These are phyloP conservation scores for Aspergillus bombycis DNA, from an alignment of 2,329 filamentous ascomycete genomes.

Conservation along the genomic window DNA sequence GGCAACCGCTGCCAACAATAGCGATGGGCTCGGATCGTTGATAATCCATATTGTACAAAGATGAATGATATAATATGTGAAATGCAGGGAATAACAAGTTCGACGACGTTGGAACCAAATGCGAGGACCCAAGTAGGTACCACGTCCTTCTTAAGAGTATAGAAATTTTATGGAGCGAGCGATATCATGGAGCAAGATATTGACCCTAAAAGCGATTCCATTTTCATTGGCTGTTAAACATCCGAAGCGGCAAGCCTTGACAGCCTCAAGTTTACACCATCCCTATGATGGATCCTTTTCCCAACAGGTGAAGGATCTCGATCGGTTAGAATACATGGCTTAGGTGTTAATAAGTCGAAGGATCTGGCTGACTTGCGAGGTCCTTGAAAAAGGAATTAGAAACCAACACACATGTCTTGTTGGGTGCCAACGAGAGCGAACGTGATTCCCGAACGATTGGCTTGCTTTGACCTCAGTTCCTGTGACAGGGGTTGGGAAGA, in stretches of 20 bases:
- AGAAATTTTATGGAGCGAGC: conserved; percentile 7
- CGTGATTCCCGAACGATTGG: conserved; percentile 4
- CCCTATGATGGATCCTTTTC: conserved; percentile 7
- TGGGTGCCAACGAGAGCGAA: conserved; percentile 5
- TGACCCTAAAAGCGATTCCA: conserved; percentile 4
- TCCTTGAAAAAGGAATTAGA: conserved; percentile 7
- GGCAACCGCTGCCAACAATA: conserved; percentile 17
- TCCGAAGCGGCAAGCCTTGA: conserved; percentile 6
- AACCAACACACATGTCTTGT: conserved; percentile 6
- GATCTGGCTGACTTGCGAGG: conserved; percentile 7
- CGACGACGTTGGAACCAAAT: conserved; percentile 5
- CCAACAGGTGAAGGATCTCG: conserved; percentile 5
- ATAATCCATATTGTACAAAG: conserved; percentile 9
- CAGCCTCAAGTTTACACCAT: conserved; percentile 2
- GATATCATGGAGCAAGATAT: conserved; percentile 7
- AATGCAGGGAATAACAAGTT: conserved; percentile 7
- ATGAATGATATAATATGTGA: conserved; percentile 5
- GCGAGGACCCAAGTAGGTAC: conserved; percentile 6
- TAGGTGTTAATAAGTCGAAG: conserved; percentile 8
- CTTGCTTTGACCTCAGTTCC: too few species aligned
- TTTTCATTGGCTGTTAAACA: conserved; percentile 8
- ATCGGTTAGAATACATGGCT: conserved; percentile 7
- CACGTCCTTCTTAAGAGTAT: conserved; percentile 6
- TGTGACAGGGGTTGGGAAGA: too few species aligned
- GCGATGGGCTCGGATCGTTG: conserved; percentile 16